phyloP scores from a whole-genome alignment of 192 early-diverging fungal species.

The Entomortierella parvispora region DNA sequence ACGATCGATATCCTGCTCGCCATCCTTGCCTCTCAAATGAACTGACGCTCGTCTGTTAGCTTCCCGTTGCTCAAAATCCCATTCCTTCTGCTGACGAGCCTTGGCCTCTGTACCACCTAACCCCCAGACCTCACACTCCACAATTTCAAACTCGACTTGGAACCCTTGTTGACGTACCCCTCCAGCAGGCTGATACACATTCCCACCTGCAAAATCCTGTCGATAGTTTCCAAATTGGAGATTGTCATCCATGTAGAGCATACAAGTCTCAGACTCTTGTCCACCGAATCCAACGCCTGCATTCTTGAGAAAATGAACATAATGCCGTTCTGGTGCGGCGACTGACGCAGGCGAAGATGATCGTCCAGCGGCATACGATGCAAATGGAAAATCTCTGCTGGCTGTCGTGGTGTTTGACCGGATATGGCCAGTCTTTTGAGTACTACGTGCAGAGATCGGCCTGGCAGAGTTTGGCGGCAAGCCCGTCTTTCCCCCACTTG shows the following conservation, averaged over 20 bases:
- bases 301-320: slow-evolving; percentile 43
- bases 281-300: slow-evolving; percentile 45
- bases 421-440: too few relatives aligned
- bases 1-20: slow-evolving; percentile 55
- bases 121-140: slow-evolving; percentile 63
- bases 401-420: too few relatives aligned
- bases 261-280: slow-evolving; percentile 42
- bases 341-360: not conserved
- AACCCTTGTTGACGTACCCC: slow-evolving; percentile 35
- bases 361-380: slow-evolving; percentile 12
- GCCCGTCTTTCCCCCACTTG: too few relatives aligned
- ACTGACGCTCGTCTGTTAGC: slow-evolving; percentile 55
- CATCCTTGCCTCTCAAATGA: slow-evolving; percentile 49
- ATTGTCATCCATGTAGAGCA: slow-evolving; percentile 59
- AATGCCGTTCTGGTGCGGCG: slow-evolving; percentile 9
- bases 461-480: too few relatives aligned
- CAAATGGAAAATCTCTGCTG: slow-evolving; percentile 48
- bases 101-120: slow-evolving; percentile 56
- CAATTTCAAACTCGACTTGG: slow-evolving; percentile 53
- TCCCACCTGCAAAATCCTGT: slow-evolving; percentile 48
- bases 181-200: slow-evolving; percentile 35
- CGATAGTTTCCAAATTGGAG: slow-evolving; percentile 56
- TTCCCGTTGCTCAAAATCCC: slow-evolving; percentile 62
- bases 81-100: slow-evolving; percentile 54
- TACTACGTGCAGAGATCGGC: too few relatives aligned